Conservation (phyloP, 2,329 filamentous ascomycete genomes). For the Epichloe aotearoae region DNA sequence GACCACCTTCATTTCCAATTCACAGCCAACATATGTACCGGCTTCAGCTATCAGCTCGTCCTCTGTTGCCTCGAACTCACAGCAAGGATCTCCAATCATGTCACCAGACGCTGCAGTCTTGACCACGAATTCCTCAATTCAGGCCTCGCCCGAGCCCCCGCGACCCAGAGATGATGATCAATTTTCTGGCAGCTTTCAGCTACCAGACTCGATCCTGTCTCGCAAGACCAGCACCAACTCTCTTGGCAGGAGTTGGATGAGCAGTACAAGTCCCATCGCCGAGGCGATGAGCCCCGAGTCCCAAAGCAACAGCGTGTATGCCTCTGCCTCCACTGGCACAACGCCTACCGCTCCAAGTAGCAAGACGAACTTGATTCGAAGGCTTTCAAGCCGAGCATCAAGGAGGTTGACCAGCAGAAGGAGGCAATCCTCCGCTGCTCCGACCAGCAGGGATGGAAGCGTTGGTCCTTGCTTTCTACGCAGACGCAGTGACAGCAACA, state of each 20-base stretch:
- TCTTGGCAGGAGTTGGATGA: constrained; percentile 45
- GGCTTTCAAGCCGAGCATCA: constrained; percentile 69
- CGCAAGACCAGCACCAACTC: constrained; percentile 47
- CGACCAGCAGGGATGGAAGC: constrained; percentile 72
- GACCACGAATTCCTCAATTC: constrained; percentile 49
- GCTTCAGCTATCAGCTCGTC: constrained; percentile 43
- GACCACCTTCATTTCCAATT: constrained; percentile 25
- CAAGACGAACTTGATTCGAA: constrained; percentile 54
- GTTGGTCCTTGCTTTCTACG: constrained; percentile 81
- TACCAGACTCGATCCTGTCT: constrained; percentile 59
- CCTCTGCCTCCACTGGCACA: background rate
- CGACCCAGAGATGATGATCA: constrained; percentile 41
- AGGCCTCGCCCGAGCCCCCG: constrained; percentile 52
- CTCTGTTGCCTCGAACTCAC: constrained; percentile 40
- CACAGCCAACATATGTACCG: constrained; percentile 20
- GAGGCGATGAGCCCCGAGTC: constrained; percentile 20
- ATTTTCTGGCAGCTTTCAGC: constrained; percentile 44
- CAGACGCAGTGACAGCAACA: constrained; percentile 80
- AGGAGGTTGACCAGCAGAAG: constrained; percentile 52
- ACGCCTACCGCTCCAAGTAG: constrained; percentile 3
- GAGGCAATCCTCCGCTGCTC: constrained; percentile 63
- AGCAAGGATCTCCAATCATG: constrained; percentile 43
- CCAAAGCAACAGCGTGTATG: constrained; percentile 9
- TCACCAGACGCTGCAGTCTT: constrained; percentile 38
- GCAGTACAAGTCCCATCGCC: constrained; percentile 43